These are phyloP conservation scores for Grosmannia huntii DNA, from an alignment of 2,329 filamentous ascomycete species.

Conservation along the genomic window DNA sequence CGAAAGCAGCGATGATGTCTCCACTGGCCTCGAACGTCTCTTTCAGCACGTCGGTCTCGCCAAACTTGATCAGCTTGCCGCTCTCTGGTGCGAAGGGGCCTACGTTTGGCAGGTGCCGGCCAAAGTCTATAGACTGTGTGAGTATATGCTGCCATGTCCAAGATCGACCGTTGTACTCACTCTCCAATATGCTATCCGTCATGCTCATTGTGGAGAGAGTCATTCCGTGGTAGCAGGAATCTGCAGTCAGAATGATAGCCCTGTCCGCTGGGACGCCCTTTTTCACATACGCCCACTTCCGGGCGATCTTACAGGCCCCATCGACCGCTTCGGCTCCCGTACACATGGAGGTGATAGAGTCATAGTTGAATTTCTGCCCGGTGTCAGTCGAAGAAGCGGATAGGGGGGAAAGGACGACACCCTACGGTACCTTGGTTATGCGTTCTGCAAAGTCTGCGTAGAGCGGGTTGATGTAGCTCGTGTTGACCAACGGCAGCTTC, in stretches of 20 bases:
- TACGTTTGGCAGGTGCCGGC: slow-evolving; percentile 2
- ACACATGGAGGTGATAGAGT: slow-evolving; percentile 1
- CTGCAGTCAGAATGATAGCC: slow-evolving; percentile 1
- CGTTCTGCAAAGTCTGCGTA: slow-evolving; percentile 1
- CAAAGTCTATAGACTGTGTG: not conserved
- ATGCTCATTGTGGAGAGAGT: slow-evolving; percentile 1
- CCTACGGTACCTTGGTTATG: not conserved
- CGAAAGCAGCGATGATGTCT: not conserved
- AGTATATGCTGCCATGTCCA: not conserved
- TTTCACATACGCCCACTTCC: slow-evolving; percentile 3
- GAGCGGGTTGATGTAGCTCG: slow-evolving; percentile 4
- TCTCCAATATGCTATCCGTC: not conserved
- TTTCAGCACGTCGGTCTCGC: not conserved
- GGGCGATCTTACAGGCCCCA: not conserved
- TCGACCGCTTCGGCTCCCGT: slow-evolving; percentile 1
- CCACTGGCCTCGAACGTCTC: slow-evolving; percentile 1
- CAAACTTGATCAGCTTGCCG: not conserved
- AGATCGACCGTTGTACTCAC: not conserved
- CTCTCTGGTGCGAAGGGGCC: not conserved
- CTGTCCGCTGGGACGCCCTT: slow-evolving; percentile 1
- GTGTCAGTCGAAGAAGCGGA: not conserved
- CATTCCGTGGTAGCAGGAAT: slow-evolving; percentile 1
- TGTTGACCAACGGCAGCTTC: slow-evolving; percentile 1
- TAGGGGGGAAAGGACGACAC: not conserved
- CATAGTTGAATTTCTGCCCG: not conserved